Evolutionary conservation across 352 stramenopile species (phyloP), one percentile per base, ranked within the genome.

Genomic region (Thraustochytrium sp.): DNA sequence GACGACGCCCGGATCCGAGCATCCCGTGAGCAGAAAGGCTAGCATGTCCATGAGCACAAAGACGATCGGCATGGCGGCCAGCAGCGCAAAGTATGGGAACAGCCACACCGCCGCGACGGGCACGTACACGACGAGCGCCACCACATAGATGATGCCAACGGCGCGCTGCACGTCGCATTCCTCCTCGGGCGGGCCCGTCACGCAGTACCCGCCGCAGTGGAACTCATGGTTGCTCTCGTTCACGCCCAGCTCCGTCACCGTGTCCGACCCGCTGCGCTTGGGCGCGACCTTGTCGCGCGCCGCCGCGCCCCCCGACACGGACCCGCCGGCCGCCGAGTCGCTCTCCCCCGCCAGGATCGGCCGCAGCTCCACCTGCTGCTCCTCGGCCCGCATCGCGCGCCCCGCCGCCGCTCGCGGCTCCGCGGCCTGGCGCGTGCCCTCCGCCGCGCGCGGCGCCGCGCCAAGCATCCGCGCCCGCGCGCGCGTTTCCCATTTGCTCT

Each of bases 1-100:
- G 4, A 80, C 68, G 29, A 80, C 68, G 48, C 68, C 68, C 26
- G 68, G 68, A 23, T 80, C 68, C 51, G 68, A 75, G 29, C 42
- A 72, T 4, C 31, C 68, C 21, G 34, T 55, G 34, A 80, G 53
- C 46, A 34, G 8, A 34, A 80, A 80, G 2, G 68, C 68, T 9
- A 29, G 23, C 37, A 64, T 42, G 68, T 64, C 31, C 51, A 80
- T 1, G 18, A 48, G 9, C 31, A 80, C 5, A 75, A 46, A 80
- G 18, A 72, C 53, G 21, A 61, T 11, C 21, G 68, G 68, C 68
- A 80, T 46, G 9, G 68, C 68, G 9, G 37, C 68, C 42, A 80
- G 23, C n/a, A 64, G 16, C 8, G 68, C 44, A 26, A 63, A 65
- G 2, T 23, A 80, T 31, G n/a, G 13, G 23, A 46, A 46, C 23